phyloP scores from a whole-genome alignment of 2,329 filamentous ascomycete species.

The Xylaria arbuscula region DNA sequence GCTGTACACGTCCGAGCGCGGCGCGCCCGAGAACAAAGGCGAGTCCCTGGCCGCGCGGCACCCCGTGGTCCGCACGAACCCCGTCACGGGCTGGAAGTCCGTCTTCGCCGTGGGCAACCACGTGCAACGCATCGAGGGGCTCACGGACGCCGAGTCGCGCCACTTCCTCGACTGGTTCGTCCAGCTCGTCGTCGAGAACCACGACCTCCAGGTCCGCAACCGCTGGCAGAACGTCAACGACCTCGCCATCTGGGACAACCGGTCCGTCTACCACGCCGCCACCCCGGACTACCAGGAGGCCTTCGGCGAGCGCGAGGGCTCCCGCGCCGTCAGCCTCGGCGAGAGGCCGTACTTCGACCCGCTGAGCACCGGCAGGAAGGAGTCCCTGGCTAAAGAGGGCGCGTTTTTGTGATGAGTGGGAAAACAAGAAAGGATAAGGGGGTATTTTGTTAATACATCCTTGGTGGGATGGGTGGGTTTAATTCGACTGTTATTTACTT shows the following conservation, averaged over 20 bases:
- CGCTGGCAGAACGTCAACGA: conserved; percentile 52
- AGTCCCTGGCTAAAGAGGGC: conserved; percentile 51
- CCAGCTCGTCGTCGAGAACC: conserved; percentile 46
- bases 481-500: neutral
- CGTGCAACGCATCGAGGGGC: conserved; percentile 44
- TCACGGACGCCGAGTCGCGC: conserved; percentile 41
- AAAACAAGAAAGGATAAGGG: neutral
- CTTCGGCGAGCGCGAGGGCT: conserved; percentile 58
- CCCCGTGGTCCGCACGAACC: conserved; percentile 70
- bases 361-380: conserved; percentile 56
- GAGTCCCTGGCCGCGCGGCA: conserved; percentile 61
- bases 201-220: conserved; percentile 48
- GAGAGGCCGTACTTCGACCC: conserved; percentile 64
- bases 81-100: conserved; percentile 72
- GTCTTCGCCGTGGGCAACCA: conserved; percentile 49
- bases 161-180: conserved; percentile 46
- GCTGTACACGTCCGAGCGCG: conserved; percentile 60
- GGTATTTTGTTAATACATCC: neutral
- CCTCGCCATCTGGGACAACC: conserved; percentile 67
- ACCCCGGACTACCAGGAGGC: conserved; percentile 63
- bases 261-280: conserved; percentile 64
- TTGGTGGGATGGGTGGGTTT: neutral
- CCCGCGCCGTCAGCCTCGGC: conserved; percentile 61
- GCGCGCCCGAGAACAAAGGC: conserved; percentile 66
- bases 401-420: conserved; percentile 34